A percentile compares a stretch with the other conserved stretches of the same genome.
Conservation (phyloP, 2,329 filamentous ascomycete genomes). For the Trichoderma asperellum region DNA sequence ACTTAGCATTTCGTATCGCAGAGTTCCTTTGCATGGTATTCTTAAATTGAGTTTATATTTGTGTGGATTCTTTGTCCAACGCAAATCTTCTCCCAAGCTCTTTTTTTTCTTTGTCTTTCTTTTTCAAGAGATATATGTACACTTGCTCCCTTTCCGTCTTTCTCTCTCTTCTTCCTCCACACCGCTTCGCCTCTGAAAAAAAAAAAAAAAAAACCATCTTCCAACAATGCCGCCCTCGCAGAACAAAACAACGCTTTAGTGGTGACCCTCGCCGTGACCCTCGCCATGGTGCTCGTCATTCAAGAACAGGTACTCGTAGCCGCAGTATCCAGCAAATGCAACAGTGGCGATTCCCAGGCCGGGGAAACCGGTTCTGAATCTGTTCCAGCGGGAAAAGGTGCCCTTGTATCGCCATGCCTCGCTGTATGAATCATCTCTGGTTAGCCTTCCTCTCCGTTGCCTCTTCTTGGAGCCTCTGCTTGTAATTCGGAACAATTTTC, state of each 20-base stretch:
- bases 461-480: neutral
- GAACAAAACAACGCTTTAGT: slow-evolving; percentile 46
- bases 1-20: neutral
- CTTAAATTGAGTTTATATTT: slow-evolving; percentile 9
- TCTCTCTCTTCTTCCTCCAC: neutral
- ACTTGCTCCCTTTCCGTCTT: slow-evolving; percentile 15
- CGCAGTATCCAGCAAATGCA: slow-evolving; percentile 87
- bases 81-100: neutral
- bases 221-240: slow-evolving; percentile 3
- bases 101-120: neutral
- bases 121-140: slow-evolving; percentile 26
- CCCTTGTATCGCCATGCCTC: slow-evolving; percentile 95
- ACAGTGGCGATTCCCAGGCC: slow-evolving; percentile 91
- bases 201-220: neutral
- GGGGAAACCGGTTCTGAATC: slow-evolving; percentile 84
- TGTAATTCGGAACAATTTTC: too few relatives aligned
- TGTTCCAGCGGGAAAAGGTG: slow-evolving; percentile 84
- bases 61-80: slow-evolving; percentile 17
- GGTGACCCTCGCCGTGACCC: slow-evolving; percentile 62
- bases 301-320: slow-evolving; percentile 86
- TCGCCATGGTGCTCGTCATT: slow-evolving; percentile 65
- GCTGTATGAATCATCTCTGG: slow-evolving; percentile 51
- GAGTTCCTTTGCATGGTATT: neutral
- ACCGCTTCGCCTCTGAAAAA: neutral
- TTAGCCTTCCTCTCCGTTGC: neutral